Evolutionary conservation across 352 stramenopile genomes (phyloP).

Genomic region (Phytophthora sp.): DNA sequence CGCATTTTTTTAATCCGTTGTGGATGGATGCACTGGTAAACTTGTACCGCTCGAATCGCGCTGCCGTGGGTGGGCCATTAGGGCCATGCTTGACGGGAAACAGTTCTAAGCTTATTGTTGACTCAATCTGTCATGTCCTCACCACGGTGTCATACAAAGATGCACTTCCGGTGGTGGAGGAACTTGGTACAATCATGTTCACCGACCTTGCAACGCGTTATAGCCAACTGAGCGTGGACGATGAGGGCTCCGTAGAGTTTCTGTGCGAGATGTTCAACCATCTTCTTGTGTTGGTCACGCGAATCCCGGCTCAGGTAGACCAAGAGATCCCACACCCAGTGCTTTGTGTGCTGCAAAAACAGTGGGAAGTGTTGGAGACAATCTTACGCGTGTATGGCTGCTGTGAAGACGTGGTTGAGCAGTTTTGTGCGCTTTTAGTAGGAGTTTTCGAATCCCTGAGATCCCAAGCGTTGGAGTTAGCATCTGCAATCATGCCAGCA

Average conservation of each 20-base stretch:
- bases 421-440: constrained; percentile 60
- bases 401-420: constrained; percentile 63
- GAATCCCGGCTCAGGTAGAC: constrained; percentile 66
- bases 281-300: constrained; percentile 57
- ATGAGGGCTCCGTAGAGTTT: constrained; percentile 61
- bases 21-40: constrained; percentile 79
- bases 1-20: constrained; percentile 63
- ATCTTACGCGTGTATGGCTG: constrained; percentile 58
- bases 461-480: constrained; percentile 64
- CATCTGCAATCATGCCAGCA: constrained; percentile 62
- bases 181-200: constrained; percentile 72
- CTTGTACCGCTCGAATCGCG: constrained; percentile 59
- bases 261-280: constrained; percentile 68
- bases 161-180: constrained; percentile 61
- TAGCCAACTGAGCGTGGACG: constrained; percentile 44
- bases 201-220: constrained; percentile 57
- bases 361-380: constrained; percentile 58
- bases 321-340: constrained; percentile 68
- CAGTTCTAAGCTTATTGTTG: constrained; percentile 67
- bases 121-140: constrained; percentile 71
- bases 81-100: constrained; percentile 38
- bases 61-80: constrained; percentile 23
- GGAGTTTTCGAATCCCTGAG: constrained; percentile 70
- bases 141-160: constrained; percentile 74
- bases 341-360: constrained; percentile 57